Evolutionary conservation across 2,329 filamentous ascomycete species (phyloP).

Genomic region (Purpureocillium takamizusanense): DNA sequence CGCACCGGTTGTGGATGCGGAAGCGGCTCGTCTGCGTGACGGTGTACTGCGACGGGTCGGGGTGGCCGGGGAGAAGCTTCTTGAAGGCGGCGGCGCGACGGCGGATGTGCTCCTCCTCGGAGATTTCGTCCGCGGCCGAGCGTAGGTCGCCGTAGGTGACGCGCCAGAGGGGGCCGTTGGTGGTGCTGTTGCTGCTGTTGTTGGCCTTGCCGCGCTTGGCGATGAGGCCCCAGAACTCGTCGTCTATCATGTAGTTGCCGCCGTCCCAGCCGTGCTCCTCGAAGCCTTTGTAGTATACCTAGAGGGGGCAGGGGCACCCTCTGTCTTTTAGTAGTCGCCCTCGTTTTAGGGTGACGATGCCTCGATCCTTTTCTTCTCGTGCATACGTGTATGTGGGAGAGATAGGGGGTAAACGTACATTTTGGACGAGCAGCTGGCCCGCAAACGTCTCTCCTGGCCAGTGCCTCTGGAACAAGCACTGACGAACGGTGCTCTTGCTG

Average conservation of each 20-base stretch:
- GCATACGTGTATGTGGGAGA: too few relatives aligned
- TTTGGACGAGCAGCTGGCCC: constrained; percentile 41
- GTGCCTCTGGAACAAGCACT: constrained; percentile 27
- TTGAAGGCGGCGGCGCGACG: constrained; percentile 19
- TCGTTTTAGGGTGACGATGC: too few relatives aligned
- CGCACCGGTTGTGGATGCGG: constrained; percentile 40
- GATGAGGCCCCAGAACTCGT: constrained; percentile 43
- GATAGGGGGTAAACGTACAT: constrained; percentile 21
- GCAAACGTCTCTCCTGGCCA: constrained; percentile 39
- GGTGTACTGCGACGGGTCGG: constrained; percentile 37
- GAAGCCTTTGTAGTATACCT: constrained; percentile 35
- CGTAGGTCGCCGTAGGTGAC: constrained; percentile 46
- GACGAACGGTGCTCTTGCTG: constrained; percentile 29
- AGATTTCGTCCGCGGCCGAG: constrained; percentile 27
- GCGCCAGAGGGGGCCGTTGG: constrained; percentile 34
- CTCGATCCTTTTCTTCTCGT: too few relatives aligned
- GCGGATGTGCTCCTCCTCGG: constrained; percentile 21
- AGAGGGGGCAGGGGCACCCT: too few relatives aligned
- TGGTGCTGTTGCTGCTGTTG: background rate
- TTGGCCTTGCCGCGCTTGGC: constrained; percentile 35
- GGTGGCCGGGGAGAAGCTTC: constrained; percentile 38
- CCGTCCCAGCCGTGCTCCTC: constrained; percentile 31
- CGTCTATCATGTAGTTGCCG: constrained; percentile 42
- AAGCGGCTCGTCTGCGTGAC: constrained; percentile 30
- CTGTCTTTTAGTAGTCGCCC: too few relatives aligned